Evolutionary conservation across 768 basidiomycete genomes (phyloP).

Genomic region (Collybia nuda): DNA sequence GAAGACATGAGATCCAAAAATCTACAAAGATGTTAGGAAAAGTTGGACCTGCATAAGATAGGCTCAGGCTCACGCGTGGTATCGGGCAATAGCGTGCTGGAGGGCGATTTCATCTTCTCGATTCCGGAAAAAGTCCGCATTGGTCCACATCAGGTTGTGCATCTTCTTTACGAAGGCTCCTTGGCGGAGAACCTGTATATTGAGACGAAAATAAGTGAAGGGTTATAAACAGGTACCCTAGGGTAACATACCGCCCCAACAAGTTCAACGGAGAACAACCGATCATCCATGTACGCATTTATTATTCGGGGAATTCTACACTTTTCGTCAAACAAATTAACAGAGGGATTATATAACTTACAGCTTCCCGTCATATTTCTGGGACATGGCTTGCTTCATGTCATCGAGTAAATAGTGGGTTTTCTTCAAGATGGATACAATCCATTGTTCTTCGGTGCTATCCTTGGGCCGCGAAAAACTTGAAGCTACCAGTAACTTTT

Average conservation of each 20-base stretch:
- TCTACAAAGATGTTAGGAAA: too few relatives aligned
- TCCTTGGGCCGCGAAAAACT: neutral
- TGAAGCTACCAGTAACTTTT: neutral
- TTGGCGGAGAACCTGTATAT: conserved; percentile 13
- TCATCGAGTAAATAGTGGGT: neutral
- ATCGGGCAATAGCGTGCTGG: conserved; percentile 50
- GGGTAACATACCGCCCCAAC: conserved; percentile 9
- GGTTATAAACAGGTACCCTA: neutral
- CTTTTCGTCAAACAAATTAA: too few relatives aligned
- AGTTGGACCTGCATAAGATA: neutral
- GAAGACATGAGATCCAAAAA: too few relatives aligned
- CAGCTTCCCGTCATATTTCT: neutral
- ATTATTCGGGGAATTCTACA: conserved; percentile 4
- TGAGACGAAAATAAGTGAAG: neutral
- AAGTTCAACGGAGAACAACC: conserved; percentile 12
- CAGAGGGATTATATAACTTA: neutral
- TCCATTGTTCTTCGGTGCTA: conserved; percentile 2
- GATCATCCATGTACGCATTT: conserved; percentile 7
- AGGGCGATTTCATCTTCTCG: conserved; percentile 38
- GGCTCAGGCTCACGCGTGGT: conserved; percentile 46
- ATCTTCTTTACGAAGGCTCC: conserved; percentile 10
- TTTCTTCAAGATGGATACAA: conserved; percentile 1
- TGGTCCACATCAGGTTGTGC: conserved; percentile 47
- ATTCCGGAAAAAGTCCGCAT: conserved; percentile 37
- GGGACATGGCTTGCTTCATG: neutral